phyloP scores from a whole-genome alignment of 1,139 yeast genomes.

The Casaregolazyma suthepensis region DNA sequence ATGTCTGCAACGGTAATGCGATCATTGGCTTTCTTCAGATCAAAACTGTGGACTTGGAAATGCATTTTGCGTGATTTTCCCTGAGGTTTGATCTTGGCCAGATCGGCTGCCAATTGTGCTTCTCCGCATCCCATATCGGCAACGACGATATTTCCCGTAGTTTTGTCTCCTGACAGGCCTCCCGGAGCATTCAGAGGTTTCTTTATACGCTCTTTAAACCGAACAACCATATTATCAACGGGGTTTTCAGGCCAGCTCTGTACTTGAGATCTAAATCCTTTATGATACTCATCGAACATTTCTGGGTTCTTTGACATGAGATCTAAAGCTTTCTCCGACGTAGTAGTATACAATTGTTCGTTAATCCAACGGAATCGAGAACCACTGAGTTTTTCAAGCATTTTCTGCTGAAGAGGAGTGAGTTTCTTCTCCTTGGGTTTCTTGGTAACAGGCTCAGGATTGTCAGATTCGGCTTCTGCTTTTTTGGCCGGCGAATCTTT shows the following conservation, averaged over 20 bases:
- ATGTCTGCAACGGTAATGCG: slow-evolving; percentile 94
- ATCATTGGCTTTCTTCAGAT: slow-evolving; percentile 77
- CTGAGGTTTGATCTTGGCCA: slow-evolving; percentile 33
- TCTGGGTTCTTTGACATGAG: slow-evolving; percentile 77
- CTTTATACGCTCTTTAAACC: slow-evolving; percentile 53
- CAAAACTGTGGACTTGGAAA: slow-evolving; percentile 79
- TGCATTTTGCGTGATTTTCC: slow-evolving; percentile 30
- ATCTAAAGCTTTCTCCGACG: slow-evolving; percentile 69
- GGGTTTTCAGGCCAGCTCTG: slow-evolving; percentile 98
- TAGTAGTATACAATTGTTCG: slow-evolving; percentile 83
- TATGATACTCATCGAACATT: slow-evolving; percentile 88
- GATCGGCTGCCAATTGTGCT: slow-evolving; percentile 72
- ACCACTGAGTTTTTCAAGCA: slow-evolving; percentile 92
- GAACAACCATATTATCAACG: slow-evolving; percentile 76
- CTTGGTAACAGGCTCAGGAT: slow-evolving; percentile 16
- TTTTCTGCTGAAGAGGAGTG: slow-evolving; percentile 89
- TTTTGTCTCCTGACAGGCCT: slow-evolving; percentile 56
- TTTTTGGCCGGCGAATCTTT: slow-evolving; percentile 3
- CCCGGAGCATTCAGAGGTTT: slow-evolving; percentile 89
- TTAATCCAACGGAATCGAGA: slow-evolving; percentile 97
- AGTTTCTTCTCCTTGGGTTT: slow-evolving; percentile 36
- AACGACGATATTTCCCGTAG: slow-evolving; percentile 50
- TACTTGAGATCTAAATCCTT: slow-evolving; percentile 91
- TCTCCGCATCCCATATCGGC: slow-evolving; percentile 99
- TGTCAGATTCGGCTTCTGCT: slow-evolving; percentile 11